Conservation (phyloP, 2,329 filamentous ascomycete genomes). For the Phialocephala subalpina region DNA sequence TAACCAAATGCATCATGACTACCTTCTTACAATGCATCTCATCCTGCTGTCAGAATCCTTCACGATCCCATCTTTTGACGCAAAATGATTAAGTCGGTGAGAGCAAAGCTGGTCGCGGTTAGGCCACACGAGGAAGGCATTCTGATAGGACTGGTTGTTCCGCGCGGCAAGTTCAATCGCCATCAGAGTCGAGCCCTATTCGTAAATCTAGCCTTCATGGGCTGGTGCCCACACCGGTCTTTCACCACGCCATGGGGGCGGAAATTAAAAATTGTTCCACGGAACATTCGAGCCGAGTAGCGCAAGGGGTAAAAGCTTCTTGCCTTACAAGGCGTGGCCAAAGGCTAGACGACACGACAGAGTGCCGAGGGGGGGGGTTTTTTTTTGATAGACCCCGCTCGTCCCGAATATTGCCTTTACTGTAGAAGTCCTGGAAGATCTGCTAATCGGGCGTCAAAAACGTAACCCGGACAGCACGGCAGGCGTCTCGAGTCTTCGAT, state of each 20-base stretch:
- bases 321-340: slow-evolving; percentile 7
- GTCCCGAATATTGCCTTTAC: no score
- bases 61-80: background rate
- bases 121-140: background rate
- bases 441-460: slow-evolving; percentile 15
- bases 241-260: slow-evolving; percentile 2
- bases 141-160: background rate
- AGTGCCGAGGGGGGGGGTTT: background rate
- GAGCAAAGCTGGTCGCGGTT: background rate
- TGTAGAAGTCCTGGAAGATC: slow-evolving; percentile 14
- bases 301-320: background rate
- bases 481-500: slow-evolving; percentile 10
- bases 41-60: slow-evolving; percentile 9
- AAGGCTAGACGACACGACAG: background rate
- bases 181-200: background rate
- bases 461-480: slow-evolving; percentile 2
- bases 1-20: background rate
- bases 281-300: slow-evolving; percentile 1
- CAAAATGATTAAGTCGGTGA: background rate
- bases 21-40: background rate
- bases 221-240: slow-evolving; percentile 7
- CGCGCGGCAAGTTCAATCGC: no score
- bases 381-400: slow-evolving; percentile 8
- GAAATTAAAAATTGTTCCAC: slow-evolving; percentile 6
- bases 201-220: slow-evolving; percentile 1